Conservation (phyloP, 2,329 filamentous ascomycete genomes). For the Sporothrix phasma region DNA sequence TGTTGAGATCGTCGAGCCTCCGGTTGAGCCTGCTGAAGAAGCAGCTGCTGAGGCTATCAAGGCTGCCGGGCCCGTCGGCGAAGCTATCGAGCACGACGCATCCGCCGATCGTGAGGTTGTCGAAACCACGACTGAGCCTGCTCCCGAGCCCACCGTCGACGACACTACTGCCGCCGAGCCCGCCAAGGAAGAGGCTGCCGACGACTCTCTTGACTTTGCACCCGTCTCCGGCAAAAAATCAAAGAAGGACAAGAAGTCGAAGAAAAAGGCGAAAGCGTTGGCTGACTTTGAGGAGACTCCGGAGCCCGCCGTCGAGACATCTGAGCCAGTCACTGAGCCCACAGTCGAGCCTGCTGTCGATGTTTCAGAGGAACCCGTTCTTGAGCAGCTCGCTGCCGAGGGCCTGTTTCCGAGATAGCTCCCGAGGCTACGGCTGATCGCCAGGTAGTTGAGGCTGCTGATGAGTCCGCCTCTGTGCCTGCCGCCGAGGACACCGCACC, state of each 20-base stretch:
- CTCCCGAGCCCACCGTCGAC: not conserved
- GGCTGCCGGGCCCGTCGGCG: not conserved
- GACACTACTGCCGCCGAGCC: not conserved
- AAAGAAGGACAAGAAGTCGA: slow-evolving; percentile 5
- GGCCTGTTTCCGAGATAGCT: not conserved
- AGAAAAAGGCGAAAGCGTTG: slow-evolving; percentile 3
- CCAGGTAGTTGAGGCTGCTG: not conserved
- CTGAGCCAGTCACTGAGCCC: not conserved
- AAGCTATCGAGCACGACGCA: not conserved
- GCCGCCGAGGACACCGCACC: not conserved
- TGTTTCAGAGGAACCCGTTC: not conserved
- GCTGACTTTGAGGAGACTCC: not conserved
- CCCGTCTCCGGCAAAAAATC: slow-evolving; percentile 10
- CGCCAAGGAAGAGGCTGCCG: not conserved
- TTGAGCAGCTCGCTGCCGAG: no score
- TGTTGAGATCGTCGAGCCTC: not conserved
- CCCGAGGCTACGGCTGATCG: not conserved
- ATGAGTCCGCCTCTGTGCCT: not conserved
- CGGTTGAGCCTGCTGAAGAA: not conserved
- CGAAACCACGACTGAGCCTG: not conserved
- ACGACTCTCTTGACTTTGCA: not conserved
- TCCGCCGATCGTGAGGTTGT: not conserved
- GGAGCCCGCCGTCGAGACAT: not conserved
- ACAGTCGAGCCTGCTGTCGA: no score
- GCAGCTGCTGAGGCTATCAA: not conserved